Base-by-base conservation (phyloP, 768 basidiomycete genomes). In the Pisolithus marmoratus region DNA sequence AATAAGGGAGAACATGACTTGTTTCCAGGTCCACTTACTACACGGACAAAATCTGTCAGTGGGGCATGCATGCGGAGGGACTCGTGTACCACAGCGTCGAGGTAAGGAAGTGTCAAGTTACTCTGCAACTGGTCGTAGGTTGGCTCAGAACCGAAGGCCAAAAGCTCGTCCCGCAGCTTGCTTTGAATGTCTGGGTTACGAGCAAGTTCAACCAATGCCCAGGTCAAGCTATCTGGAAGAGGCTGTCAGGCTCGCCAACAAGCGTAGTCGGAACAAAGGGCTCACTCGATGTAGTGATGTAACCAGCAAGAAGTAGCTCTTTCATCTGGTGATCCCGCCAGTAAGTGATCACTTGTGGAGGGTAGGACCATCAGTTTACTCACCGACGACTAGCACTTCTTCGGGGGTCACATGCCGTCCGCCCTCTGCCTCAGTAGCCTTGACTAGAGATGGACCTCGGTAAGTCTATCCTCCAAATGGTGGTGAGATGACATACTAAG, bases 91-190 rank as follows among this genome's bases (percentile, higher is more conserved):
- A 34, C 34, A 34, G 34, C 73, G 49, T 77, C 74, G 27, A 77
- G 66, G 52, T 69, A 72, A n/a, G 73, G 75, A 34, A 34, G 34
- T 34, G 34, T 34, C 24, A 73, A 55, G 48, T 36, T 63, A 53
- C 56, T 60, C 4, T 54, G 62, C 24, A 77, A 65, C 58, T 72
- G 63, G 40, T 75, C 71, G 67, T 68, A 76, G 3, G 69, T 67
- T n/a, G 70, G 68, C 46, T 74, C 72, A 5, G 53, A 46, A 40
- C 36, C 46, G 46, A 63, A 60, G 38, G 61, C 17, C 34, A 34
- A 14, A 34, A 34, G 34, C 34, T 34, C 34, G 14, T 34, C 34
- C 34, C 34, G 34, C 34, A 69, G 54, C 29, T 55, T 59, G 17
- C 38, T 52, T 50, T 70, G 68, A 24, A 50, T 54, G 38, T 70